These are phyloP conservation scores for Phytophthora agathidicida DNA, from an alignment of 352 stramenopile genomes.

Conservation along the genomic window DNA sequence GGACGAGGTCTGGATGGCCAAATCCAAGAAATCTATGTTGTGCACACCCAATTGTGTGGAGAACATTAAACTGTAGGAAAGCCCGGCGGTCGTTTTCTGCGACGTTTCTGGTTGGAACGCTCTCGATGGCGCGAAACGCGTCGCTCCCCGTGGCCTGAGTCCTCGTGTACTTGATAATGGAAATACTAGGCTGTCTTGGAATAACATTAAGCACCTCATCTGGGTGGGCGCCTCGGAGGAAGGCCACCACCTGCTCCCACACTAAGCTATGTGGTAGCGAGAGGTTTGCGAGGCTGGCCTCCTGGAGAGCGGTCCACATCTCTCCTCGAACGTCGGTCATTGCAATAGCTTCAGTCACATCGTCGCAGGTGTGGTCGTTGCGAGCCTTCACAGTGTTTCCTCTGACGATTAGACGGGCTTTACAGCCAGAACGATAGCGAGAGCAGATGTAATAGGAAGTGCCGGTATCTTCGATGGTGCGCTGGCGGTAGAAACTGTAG, in stretches of 20 bases:
- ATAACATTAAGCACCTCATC: background rate
- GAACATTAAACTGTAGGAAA: constrained; percentile 11
- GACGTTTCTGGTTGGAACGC: background rate
- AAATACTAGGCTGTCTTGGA: background rate
- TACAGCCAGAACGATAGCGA: background rate
- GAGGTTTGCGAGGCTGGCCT: background rate
- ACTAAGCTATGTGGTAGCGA: constrained; percentile 2
- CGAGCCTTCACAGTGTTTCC: background rate
- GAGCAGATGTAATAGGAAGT: constrained; percentile 6
- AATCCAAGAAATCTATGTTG: constrained; percentile 9
- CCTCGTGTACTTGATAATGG: constrained; percentile 10
- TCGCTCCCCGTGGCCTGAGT: constrained; percentile 1
- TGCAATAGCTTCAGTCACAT: background rate
- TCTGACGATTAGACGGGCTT: background rate
- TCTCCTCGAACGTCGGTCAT: background rate
- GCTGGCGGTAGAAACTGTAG: constrained; percentile 8
- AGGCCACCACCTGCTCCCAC: constrained; percentile 1
- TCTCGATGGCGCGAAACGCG: constrained; percentile 10
- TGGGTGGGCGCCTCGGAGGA: background rate
- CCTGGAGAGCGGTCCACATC: constrained; percentile 5
- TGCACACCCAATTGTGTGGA: constrained; percentile 4
- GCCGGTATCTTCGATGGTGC: background rate
- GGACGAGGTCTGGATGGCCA: constrained; percentile 7
- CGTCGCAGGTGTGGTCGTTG: no score
- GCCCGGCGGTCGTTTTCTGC: background rate